A percentile compares a stretch with the other conserved stretches of the same genome.
These are phyloP conservation scores for Neurospora pannonica DNA, from an alignment of 495 filamentous ascomycete species.

Conservation along the genomic window DNA sequence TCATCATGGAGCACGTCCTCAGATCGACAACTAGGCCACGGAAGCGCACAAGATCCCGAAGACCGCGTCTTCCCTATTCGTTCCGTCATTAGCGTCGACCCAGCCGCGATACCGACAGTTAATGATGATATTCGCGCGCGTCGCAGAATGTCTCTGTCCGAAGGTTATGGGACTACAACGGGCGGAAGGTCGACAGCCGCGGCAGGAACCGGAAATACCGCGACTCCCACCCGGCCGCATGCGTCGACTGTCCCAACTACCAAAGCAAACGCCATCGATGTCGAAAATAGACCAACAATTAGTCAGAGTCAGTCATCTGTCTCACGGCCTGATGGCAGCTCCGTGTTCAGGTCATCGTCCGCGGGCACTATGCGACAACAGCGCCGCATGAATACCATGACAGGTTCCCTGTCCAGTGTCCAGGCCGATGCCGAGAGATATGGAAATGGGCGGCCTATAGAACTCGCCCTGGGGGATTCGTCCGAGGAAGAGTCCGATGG, in stretches of 20 bases:
- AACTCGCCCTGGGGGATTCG: slow-evolving; percentile 24
- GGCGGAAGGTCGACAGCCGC: background rate
- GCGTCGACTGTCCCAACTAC: background rate
- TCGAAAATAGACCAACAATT: background rate
- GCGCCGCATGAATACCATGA: slow-evolving; percentile 15
- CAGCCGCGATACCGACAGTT: slow-evolving; percentile 12
- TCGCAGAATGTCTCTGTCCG: slow-evolving; percentile 12
- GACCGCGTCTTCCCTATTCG: slow-evolving; percentile 81
- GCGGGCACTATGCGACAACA: background rate
- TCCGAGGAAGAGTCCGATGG: slow-evolving; percentile 19
- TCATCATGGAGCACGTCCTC: slow-evolving; percentile 19
- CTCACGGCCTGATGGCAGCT: background rate
- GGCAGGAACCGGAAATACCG: background rate
- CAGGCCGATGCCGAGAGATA: slow-evolving; percentile 21
- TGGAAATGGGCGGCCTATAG: slow-evolving; percentile 8
- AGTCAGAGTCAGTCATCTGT: background rate
- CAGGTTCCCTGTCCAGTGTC: slow-evolving; percentile 18
- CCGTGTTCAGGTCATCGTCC: background rate
- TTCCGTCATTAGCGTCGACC: slow-evolving; percentile 67
- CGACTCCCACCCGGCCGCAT: background rate
- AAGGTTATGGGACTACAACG: background rate
- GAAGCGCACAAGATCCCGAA: slow-evolving; percentile 23
- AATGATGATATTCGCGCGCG: slow-evolving; percentile 20
- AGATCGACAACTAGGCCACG: slow-evolving; percentile 17
- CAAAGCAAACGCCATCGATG: background rate